phyloP scores from a whole-genome alignment of 2,329 filamentous ascomycete species.

The Leptographium wingfieldii region DNA sequence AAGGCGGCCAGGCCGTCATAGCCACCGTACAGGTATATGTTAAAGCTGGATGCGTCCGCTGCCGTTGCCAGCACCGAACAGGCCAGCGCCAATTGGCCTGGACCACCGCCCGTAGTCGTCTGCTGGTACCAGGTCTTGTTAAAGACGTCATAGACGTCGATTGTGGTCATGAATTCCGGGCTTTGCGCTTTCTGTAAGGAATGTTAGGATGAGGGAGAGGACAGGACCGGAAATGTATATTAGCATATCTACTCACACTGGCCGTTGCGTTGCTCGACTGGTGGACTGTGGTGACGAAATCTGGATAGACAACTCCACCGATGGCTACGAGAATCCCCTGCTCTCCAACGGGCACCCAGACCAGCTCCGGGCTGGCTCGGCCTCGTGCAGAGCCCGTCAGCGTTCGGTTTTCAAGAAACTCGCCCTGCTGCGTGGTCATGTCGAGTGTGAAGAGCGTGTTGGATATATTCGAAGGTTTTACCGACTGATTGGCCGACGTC shows the following conservation, averaged over 20 bases:
- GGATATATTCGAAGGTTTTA: slow-evolving; percentile 33
- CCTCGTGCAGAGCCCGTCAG: slow-evolving; percentile 36
- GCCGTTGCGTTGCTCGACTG: slow-evolving; percentile 21
- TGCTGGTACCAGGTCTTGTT: slow-evolving; percentile 63
- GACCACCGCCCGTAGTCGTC: slow-evolving; percentile 49
- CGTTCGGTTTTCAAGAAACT: slow-evolving; percentile 44
- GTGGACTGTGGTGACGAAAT: slow-evolving; percentile 23
- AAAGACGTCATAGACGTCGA: slow-evolving; percentile 69
- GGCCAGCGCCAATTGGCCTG: slow-evolving; percentile 46
- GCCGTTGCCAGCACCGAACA: slow-evolving; percentile 66
- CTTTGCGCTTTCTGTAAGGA: slow-evolving; percentile 44
- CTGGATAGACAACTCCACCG: slow-evolving; percentile 56
- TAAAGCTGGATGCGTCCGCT: slow-evolving; percentile 59
- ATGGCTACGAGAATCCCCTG: slow-evolving; percentile 67
- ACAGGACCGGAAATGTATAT: not conserved
- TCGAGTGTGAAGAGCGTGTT: slow-evolving; percentile 48
- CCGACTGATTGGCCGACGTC: slow-evolving; percentile 19
- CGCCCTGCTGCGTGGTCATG: slow-evolving; percentile 35
- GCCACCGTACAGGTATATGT: slow-evolving; percentile 77
- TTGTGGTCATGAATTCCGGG: slow-evolving; percentile 55
- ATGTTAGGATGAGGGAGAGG: not conserved
- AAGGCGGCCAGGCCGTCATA: slow-evolving; percentile 40
- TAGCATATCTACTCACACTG: slow-evolving; percentile 24
- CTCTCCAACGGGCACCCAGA: slow-evolving; percentile 66
- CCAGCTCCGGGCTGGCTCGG: slow-evolving; percentile 51